Evolutionary conservation across 176 grass and related monocot species (phyloP).

Genomic region (Poa annua): DNA sequence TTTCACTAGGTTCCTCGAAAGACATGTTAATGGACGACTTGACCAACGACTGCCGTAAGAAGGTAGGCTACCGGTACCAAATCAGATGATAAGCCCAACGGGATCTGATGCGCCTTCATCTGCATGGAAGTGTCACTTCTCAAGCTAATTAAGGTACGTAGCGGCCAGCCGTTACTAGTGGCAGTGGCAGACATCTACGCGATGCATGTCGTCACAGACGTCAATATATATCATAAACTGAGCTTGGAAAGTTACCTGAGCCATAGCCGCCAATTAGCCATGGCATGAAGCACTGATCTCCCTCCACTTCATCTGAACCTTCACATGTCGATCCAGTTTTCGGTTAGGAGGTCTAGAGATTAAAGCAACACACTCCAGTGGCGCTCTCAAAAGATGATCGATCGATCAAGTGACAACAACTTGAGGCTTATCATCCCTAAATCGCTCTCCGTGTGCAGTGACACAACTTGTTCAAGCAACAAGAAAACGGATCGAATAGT

Average conservation of each 20-base stretch:
- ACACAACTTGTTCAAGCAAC: not conserved
- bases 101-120: not conserved
- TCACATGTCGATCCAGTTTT: not conserved
- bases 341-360: not conserved
- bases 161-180: no score
- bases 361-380: not conserved
- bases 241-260: not conserved
- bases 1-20: not conserved
- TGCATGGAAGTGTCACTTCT: not conserved
- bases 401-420: slow-evolving; percentile 17
- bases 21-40: slow-evolving; percentile 8
- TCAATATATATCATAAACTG: slow-evolving; percentile 22
- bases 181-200: slow-evolving; percentile 36
- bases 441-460: not conserved
- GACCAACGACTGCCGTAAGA: slow-evolving; percentile 44
- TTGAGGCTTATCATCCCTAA: not conserved
- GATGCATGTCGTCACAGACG: slow-evolving; percentile 15
- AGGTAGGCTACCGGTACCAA: slow-evolving; percentile 10
- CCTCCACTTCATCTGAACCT: not conserved
- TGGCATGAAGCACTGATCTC: not conserved
- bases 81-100: slow-evolving; percentile 37
- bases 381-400: not conserved
- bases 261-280: not conserved
- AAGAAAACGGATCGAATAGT: not conserved
- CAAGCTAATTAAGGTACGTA: not conserved